Evolutionary conservation across 257 asterid species (phyloP), one percentile per base, ranked within the genome.

Genomic region (Solanum arcanum): DNA sequence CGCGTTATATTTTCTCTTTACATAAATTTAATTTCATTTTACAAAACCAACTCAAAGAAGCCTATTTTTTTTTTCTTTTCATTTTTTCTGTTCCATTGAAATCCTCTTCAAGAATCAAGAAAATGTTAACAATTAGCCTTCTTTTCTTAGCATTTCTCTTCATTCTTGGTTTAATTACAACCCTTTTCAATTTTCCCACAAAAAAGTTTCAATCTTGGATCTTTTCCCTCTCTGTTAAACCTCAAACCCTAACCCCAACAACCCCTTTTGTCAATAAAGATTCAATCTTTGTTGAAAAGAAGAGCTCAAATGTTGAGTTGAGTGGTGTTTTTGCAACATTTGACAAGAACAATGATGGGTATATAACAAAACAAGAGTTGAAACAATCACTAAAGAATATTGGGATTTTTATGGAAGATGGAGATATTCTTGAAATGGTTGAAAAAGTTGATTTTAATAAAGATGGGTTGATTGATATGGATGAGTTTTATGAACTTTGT

Each of bases 271-370:
- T 41, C 74, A 68, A 29, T 41, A 37, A 74, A 73, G 80, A 73
- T 39, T 11, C 82, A 74, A 37, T 73, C 80, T 73, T 73, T 47
- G 29, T 16, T 6, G 87, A 27, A 31, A n/a, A 31, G 33, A 85
- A 25, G 64, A 59, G 64, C 11, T 56, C 64, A 2, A 90, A 88
- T 72, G 84, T 41, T 44, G 91, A 90, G 62, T 83, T 95, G 9
- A 85, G 86, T 47, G 87, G 92, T 39, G 91, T 95, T 35, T 96
- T 96, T 70, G 94, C 95, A 23, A 95, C 97, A 21, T 96, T 96
- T 84, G 99, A 96, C 90, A 94, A 92, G 95, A 92, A 96, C 91
- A 88, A 77, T 77, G 98, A 96, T 84, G 98, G 98, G 1, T 93
- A 33, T 87, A 94, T 96, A 85, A 96, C 99, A 41, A 90, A 90